Evolutionary conservation across 352 stramenopile genomes (phyloP), one percentile per base, ranked within the genome.

Genomic region (Pythium diclinum): DNA sequence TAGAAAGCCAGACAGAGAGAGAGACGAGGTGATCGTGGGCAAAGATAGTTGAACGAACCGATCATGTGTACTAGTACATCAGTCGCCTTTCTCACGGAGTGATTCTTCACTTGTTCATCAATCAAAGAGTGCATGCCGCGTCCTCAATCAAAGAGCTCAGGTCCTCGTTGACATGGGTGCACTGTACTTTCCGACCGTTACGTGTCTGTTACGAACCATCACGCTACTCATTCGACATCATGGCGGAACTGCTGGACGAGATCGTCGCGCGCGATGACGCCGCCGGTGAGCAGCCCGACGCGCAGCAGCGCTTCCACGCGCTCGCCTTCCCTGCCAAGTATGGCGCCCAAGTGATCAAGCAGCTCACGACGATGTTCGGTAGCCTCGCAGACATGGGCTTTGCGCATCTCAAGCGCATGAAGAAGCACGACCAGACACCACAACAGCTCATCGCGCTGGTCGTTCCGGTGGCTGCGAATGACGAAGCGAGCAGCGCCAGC

Each of bases 331-430:
- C 84, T 6, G 79, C 81, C 7, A 64, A 47, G 28, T 77, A 87
- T 61, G 87, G 87, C 14, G 83, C 80, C 32, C 69, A 69, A 30
- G 82, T 83, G 32, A 95, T 95, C 73, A 77, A 83, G 72, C 69
- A 85, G 25, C 74, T 95, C 5, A 60, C 61, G 1, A 61, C 47
- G 32, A 59, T 68, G 56, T 92, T 88, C 55, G 73, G 76, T 53
- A 72, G 82, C 19, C 73, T 95, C 28, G 57, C 72, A 13, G 78
- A 82, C 53, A 64, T 91, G 36, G 85, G 87, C 21, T 93, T 87
- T 60, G 72, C 68, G 36, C 87, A 95, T 55, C 72, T 95, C 40
- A 95, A 95, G 73, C 87, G 87, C 38, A 80, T 95, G 55, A 93
- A 92, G 63, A 92, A 92, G 67, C 75, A 84, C 59, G 59, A 83